Evolutionary conservation across 2,329 filamentous ascomycete species (phyloP).

Genomic region (Fusarium multiceps): DNA sequence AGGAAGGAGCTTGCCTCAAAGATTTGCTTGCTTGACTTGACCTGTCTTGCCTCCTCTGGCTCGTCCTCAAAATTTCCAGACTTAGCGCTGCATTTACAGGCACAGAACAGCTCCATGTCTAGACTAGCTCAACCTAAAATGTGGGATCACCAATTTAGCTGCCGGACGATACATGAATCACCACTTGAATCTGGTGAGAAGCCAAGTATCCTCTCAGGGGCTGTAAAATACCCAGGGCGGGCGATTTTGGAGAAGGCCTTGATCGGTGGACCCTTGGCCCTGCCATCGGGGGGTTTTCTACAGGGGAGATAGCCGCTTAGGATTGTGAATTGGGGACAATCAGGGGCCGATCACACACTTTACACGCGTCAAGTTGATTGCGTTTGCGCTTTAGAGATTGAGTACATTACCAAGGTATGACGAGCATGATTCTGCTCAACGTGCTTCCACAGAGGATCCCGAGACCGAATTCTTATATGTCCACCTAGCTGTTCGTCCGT

Average conservation of each 20-base stretch:
- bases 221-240: slow-evolving; percentile 12
- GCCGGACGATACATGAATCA: slow-evolving; percentile 1
- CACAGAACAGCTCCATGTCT: slow-evolving; percentile 20
- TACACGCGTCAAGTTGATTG: slow-evolving; percentile 24
- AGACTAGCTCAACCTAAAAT: slow-evolving; percentile 29
- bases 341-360: slow-evolving; percentile 30
- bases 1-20: slow-evolving; percentile 19
- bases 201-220: slow-evolving; percentile 30
- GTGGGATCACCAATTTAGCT: slow-evolving; percentile 42
- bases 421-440: not conserved
- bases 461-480: not conserved
- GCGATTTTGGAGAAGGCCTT: slow-evolving; percentile 27
- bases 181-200: not conserved
- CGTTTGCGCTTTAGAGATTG: not conserved
- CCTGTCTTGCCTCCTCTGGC: not conserved
- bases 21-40: slow-evolving; percentile 5
- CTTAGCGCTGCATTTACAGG: not conserved
- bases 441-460: not conserved
- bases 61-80: not conserved
- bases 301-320: slow-evolving; percentile 17
- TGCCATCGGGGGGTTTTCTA: slow-evolving; percentile 13
- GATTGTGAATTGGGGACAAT: slow-evolving; percentile 11
- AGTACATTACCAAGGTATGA: not conserved
- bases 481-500: not conserved
- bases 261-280: slow-evolving; percentile 21